Evolutionary conservation across 2,329 filamentous ascomycete genomes (phyloP), one percentile per base, ranked within the genome.

Genomic region (Calonectria pseudoturangicola): DNA sequence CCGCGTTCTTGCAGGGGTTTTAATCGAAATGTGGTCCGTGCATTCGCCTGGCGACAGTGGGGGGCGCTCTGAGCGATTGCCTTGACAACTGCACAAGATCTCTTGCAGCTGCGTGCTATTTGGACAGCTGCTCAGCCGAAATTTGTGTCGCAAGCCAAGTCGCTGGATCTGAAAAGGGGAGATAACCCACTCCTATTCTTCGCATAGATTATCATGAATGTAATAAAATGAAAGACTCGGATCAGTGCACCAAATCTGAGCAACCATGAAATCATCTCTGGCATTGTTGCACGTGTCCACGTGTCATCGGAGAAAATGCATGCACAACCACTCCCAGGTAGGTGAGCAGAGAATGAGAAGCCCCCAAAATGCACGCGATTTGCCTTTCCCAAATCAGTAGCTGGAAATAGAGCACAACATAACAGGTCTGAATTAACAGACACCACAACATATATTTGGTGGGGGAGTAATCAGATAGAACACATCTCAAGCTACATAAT

Each of bases 1-100:
- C 77, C 75, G 78, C 74, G 77, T 77, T 63, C 66, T 73, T 76
- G 69, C 78, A 80, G 77, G 78, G 78, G 67, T 43, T 79, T 79
- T 76, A 80, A 80, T 80, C 70, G 72, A 51, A 56, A 66, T 28
- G 69, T 70, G 78, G 78, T 58, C 48, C 68, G 71, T 62, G 71
- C 68, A n/a, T 68, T 66, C 45, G 65, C 66, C 36, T 63, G 62
- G 33, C 65, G 74, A 68, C 75, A 36, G 68, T 71, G 70, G 69
- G 51, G 51, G 69, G 25, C 18, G 25, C 16, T 50, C 39, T 16
- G 36, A 25, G 36, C 50, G 62, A 51, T 62, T 47, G 66, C 66
- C 50, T 58, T 47, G 43, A 21, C 45, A 48, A 54, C 62, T 74
- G 64, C 25, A 47, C 33, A 33, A 9, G n/a, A n/a, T 21, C 2